A percentile compares a stretch with the other conserved stretches of the same genome.
These are phyloP conservation scores for Ceratocystiopsis sp. DNA, from an alignment of 2,329 filamentous ascomycete species.

Conservation along the genomic window DNA sequence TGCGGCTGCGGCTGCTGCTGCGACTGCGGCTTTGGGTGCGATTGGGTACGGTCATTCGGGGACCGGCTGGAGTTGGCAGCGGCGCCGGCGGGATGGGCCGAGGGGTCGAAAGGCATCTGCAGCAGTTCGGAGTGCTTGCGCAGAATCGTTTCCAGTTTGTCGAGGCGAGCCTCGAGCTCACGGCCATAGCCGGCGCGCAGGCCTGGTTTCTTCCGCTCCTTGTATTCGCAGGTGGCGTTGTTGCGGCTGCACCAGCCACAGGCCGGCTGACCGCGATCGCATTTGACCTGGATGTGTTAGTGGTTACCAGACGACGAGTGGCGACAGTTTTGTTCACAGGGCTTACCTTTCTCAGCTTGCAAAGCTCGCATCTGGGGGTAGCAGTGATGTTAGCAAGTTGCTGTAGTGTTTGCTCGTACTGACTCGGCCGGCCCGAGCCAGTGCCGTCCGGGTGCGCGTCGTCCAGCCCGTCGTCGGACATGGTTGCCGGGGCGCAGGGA, in stretches of 20 bases:
- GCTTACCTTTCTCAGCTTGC: slow-evolving; percentile 62
- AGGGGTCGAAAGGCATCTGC: slow-evolving; percentile 32
- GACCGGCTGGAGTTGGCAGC: too few relatives aligned
- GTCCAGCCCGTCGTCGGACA: slow-evolving; percentile 5
- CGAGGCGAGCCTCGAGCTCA: slow-evolving; percentile 55
- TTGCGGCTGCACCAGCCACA: slow-evolving; percentile 53
- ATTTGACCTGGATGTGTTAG: slow-evolving; percentile 39
- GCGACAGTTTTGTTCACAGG: background rate
- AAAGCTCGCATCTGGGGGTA: slow-evolving; percentile 48
- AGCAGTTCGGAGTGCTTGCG: slow-evolving; percentile 50
- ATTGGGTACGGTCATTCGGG: too few relatives aligned
- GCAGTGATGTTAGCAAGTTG: background rate
- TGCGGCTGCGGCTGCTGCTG: too few relatives aligned
- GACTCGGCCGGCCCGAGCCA: background rate
- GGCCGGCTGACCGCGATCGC: slow-evolving; percentile 57
- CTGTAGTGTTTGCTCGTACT: background rate
- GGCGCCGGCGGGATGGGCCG: slow-evolving; percentile 16
- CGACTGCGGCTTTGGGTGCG: too few relatives aligned
- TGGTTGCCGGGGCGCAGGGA: background rate
- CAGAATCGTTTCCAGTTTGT: slow-evolving; percentile 50
- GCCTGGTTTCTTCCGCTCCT: slow-evolving; percentile 51
- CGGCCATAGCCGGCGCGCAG: slow-evolving; percentile 52
- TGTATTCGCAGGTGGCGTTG: slow-evolving; percentile 46
- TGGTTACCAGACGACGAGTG: background rate
- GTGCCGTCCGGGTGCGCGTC: background rate